phyloP scores from a whole-genome alignment of 306 rosid species.

The Quercus robur region DNA sequence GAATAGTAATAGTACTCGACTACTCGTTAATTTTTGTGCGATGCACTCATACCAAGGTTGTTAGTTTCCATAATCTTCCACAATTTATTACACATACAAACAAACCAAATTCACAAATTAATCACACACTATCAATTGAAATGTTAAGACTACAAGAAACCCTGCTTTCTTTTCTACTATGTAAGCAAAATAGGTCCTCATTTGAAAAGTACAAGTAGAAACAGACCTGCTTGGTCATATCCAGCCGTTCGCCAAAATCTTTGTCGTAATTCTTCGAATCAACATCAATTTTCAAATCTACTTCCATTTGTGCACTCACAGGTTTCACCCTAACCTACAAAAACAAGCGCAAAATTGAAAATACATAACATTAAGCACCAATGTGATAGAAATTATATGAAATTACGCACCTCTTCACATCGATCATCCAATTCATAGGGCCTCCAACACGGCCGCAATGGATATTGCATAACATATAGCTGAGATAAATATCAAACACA shows the following conservation, averaged over 20 bases:
- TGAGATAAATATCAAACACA: slow-evolving; percentile 8
- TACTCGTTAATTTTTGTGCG: not conserved
- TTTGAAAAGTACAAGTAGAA: not conserved
- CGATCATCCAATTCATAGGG: slow-evolving; percentile 75
- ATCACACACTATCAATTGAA: not conserved
- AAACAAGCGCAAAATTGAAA: slow-evolving; percentile 1
- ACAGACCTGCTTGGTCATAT: slow-evolving; percentile 63
- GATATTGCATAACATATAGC: slow-evolving; percentile 84
- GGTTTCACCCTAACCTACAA: slow-evolving; percentile 70
- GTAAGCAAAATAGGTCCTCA: not conserved
- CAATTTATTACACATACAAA: not conserved
- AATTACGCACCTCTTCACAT: slow-evolving; percentile 64
- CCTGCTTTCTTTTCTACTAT: not conserved
- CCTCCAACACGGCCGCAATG: slow-evolving; percentile 81
- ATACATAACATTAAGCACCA: not conserved
- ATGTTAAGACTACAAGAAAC: not conserved
- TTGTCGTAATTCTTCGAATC: slow-evolving; percentile 57
- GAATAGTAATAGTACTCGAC: too few species aligned
- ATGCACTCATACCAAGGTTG: not conserved
- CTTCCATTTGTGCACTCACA: slow-evolving; percentile 49
- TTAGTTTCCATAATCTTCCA: not conserved
- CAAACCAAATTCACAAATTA: not conserved
- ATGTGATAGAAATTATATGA: not conserved
- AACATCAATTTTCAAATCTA: slow-evolving; percentile 62
- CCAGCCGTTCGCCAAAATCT: slow-evolving; percentile 33